Conservation (phyloP, 2,329 filamentous ascomycete genomes). For the Penicillium sp. region DNA sequence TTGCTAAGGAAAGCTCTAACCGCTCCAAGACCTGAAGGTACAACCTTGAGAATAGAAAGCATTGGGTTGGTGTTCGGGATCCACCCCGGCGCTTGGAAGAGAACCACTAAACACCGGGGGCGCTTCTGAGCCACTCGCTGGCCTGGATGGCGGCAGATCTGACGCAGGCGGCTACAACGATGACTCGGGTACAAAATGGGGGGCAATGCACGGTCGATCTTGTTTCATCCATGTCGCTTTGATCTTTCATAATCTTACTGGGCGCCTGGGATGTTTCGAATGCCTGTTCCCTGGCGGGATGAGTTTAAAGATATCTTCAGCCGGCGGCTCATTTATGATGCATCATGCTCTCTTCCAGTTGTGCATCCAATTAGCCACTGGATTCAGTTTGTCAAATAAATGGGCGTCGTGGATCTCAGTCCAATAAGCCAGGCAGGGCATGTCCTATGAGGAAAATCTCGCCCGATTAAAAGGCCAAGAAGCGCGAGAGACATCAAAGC, state of each 20-base stretch:
- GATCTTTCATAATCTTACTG: neutral
- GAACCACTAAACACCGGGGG: slow-evolving; percentile 13
- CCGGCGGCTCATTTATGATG: neutral
- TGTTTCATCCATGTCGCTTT: slow-evolving; percentile 19
- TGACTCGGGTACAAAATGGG: slow-evolving; percentile 3
- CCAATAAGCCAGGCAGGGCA: too few relatives aligned
- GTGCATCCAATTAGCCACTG: too few relatives aligned
- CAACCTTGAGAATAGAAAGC: too few relatives aligned
- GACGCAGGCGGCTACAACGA: slow-evolving; percentile 23
- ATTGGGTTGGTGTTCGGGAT: slow-evolving; percentile 1
- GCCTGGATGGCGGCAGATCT: slow-evolving; percentile 5
- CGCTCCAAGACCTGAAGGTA: neutral
- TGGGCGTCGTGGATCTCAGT: neutral
- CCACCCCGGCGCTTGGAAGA: slow-evolving; percentile 34
- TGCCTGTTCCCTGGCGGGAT: neutral
- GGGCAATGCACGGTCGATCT: slow-evolving; percentile 11
- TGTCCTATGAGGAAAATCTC: too few relatives aligned
- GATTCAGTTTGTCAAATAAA: neutral
- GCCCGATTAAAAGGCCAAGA: too few relatives aligned
- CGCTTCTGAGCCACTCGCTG: slow-evolving; percentile 31
- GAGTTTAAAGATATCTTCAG: neutral
- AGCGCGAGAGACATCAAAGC: too few relatives aligned
- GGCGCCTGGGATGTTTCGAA: neutral
- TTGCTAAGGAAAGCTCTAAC: neutral
- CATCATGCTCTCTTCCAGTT: neutral